Evolutionary conservation across 2,329 filamentous ascomycete species (phyloP).

Genomic region (Colletotrichum lini): DNA sequence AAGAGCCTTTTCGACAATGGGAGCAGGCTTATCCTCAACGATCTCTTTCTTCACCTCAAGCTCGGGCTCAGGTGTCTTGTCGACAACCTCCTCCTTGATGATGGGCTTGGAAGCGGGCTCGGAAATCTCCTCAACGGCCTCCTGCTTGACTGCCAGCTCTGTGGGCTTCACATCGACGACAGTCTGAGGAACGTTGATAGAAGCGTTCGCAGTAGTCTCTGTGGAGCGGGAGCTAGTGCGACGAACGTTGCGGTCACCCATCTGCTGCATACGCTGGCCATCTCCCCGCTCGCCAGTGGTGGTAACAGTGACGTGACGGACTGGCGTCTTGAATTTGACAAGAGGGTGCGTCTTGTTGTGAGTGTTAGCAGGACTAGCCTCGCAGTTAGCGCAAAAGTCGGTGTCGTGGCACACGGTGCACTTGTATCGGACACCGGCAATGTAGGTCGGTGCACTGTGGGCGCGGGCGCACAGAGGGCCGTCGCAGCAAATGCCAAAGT

Average conservation of each 20-base stretch:
- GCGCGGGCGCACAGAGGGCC: conserved; percentile 84
- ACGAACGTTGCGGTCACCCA: conserved; percentile 73
- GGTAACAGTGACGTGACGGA: conserved; percentile 88
- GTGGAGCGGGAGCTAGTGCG: conserved; percentile 64
- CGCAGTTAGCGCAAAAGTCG: conserved; percentile 95
- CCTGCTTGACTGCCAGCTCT: conserved; percentile 52
- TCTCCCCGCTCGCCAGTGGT: conserved; percentile 84
- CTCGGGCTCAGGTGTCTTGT: conserved; percentile 42
- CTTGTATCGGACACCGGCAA: conserved; percentile 93
- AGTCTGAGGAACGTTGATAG: conserved; percentile 74
- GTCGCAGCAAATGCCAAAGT: conserved; percentile 94
- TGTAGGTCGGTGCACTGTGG: conserved; percentile 73
- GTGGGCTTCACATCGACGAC: conserved; percentile 79
- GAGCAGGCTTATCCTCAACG: conserved; percentile 44
- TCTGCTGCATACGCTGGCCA: conserved; percentile 73
- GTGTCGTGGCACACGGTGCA: conserved; percentile 95
- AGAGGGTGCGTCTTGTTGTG: conserved; percentile 98
- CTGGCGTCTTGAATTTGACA: conserved; percentile 96
- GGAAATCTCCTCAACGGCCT: conserved; percentile 47
- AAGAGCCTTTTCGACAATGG: conserved; percentile 44
- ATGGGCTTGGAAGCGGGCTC: conserved; percentile 43
- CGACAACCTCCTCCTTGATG: conserved; percentile 42
- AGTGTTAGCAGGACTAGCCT: conserved; percentile 84
- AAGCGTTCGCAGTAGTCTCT: conserved; percentile 66
- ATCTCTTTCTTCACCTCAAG: conserved; percentile 41